Evolutionary conservation across 2,329 filamentous ascomycete genomes (phyloP).

Genomic region (Lachnellula subtilissima): DNA sequence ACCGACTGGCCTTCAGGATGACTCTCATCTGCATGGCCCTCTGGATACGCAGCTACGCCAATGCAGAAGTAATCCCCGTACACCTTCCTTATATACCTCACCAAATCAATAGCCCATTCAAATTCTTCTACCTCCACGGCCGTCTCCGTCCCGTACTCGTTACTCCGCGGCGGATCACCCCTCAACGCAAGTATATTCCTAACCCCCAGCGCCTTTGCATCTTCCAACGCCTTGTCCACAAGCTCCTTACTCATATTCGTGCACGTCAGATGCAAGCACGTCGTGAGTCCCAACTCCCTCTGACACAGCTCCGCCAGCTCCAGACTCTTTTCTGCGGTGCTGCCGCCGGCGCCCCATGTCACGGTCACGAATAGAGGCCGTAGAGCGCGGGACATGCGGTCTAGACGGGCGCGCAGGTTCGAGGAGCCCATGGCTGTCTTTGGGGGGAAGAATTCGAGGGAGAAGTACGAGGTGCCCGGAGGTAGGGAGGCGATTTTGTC

Average conservation of each 20-base stretch:
- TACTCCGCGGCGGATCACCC: slow-evolving; percentile 83
- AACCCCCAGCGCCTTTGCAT: slow-evolving; percentile 85
- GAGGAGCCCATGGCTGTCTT: slow-evolving; percentile 95
- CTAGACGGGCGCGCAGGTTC: slow-evolving; percentile 86
- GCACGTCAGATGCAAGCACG: slow-evolving; percentile 92
- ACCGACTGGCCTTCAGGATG: slow-evolving; percentile 65
- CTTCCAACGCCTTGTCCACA: slow-evolving; percentile 84
- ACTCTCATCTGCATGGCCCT: slow-evolving; percentile 88
- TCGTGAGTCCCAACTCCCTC: slow-evolving; percentile 84
- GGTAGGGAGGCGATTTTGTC: slow-evolving; percentile 91
- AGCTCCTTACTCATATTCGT: slow-evolving; percentile 91
- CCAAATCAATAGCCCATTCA: slow-evolving; percentile 81
- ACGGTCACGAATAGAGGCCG: slow-evolving; percentile 94
- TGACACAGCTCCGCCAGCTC: slow-evolving; percentile 95
- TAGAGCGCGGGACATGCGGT: slow-evolving; percentile 89
- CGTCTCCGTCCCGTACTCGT: slow-evolving; percentile 71
- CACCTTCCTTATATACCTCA: slow-evolving; percentile 78
- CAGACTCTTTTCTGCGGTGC: slow-evolving; percentile 83
- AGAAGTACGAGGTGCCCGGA: slow-evolving; percentile 79
- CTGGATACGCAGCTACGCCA: slow-evolving; percentile 90
- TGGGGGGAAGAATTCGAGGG: slow-evolving; percentile 97
- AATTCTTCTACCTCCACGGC: slow-evolving; percentile 66
- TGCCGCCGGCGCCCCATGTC: slow-evolving; percentile 95
- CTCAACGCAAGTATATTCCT: slow-evolving; percentile 89
- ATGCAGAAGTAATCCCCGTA: slow-evolving; percentile 96